phyloP scores from a whole-genome alignment of 345 rosid genomes.

The Arabis alpina region DNA sequence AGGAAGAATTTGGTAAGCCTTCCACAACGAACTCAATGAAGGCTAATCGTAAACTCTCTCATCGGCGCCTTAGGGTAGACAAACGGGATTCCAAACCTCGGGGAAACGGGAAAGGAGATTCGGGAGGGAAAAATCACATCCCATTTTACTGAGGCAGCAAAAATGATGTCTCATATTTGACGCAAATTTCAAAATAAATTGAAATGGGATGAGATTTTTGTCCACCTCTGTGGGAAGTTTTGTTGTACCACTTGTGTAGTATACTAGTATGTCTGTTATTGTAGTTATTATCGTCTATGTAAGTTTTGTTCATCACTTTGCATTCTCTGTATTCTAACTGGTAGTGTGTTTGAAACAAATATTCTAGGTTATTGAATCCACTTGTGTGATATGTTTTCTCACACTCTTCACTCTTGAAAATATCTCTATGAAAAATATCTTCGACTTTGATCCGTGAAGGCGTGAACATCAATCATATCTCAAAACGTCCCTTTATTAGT shows the following conservation, averaged over 20 bases:
- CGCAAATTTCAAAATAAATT: background rate
- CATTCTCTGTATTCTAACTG: background rate
- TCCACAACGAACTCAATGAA: slow-evolving; percentile 42
- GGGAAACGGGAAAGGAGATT: background rate
- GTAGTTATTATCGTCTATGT: background rate
- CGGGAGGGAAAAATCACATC: background rate
- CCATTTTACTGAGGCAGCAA: slow-evolving; percentile 7
- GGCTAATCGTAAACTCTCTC: slow-evolving; percentile 23
- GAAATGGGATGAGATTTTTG: background rate
- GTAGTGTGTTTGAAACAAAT: background rate
- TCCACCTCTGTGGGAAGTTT: background rate
- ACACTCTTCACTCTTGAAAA: background rate
- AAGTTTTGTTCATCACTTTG: slow-evolving; percentile 8
- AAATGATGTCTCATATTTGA: background rate
- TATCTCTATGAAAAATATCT: slow-evolving; percentile 5
- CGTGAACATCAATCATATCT: slow-evolving; percentile 20
- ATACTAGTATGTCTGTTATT: background rate
- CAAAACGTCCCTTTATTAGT: slow-evolving; percentile 15
- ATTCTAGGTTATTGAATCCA: background rate
- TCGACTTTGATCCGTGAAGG: background rate
- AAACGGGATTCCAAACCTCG: slow-evolving; percentile 10
- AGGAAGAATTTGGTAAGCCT: slow-evolving; percentile 57
- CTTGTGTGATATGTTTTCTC: too few relatives aligned
- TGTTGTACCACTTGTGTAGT: background rate
- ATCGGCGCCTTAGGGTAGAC: slow-evolving; percentile 27